Conservation (phyloP, 768 basidiomycete genomes). For the Butyriboletus loyo region DNA sequence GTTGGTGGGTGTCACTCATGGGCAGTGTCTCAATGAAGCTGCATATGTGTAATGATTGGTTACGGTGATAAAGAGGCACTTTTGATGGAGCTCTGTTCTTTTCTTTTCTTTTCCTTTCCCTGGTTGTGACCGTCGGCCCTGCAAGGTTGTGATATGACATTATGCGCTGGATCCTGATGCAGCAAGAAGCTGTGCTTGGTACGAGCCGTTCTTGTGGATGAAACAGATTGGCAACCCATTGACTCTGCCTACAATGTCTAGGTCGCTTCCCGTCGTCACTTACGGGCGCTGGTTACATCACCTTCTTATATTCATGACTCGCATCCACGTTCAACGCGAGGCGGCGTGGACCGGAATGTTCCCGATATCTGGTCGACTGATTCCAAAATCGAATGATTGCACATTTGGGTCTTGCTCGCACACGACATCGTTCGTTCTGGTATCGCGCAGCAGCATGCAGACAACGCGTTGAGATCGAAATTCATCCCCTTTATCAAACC, state of each 20-base stretch:
- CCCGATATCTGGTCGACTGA: background rate
- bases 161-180: background rate
- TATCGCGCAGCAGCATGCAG: background rate
- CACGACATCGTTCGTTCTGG: background rate
- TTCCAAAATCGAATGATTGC: background rate
- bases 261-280: background rate
- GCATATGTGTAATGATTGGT: background rate
- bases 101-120: background rate
- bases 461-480: background rate
- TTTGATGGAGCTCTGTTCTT: constrained; percentile 3
- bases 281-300: background rate
- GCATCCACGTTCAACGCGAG: background rate
- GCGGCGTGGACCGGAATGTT: constrained; percentile 1
- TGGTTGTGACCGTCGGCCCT: constrained; percentile 2
- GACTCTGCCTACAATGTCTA: constrained; percentile 1
- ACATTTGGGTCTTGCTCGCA: background rate
- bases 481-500: background rate
- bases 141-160: background rate
- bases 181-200: constrained; percentile 10
- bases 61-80: constrained; percentile 1
- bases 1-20: constrained; percentile 10
- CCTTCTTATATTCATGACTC: background rate
- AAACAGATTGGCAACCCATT: background rate
- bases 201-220: constrained; percentile 2
- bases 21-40: constrained; percentile 6